A percentile compares a stretch with the other conserved stretches of the same genome.
Evolutionary conservation across 2,329 filamentous ascomycete genomes (phyloP).

Genomic region (Colletotrichum sojae): DNA sequence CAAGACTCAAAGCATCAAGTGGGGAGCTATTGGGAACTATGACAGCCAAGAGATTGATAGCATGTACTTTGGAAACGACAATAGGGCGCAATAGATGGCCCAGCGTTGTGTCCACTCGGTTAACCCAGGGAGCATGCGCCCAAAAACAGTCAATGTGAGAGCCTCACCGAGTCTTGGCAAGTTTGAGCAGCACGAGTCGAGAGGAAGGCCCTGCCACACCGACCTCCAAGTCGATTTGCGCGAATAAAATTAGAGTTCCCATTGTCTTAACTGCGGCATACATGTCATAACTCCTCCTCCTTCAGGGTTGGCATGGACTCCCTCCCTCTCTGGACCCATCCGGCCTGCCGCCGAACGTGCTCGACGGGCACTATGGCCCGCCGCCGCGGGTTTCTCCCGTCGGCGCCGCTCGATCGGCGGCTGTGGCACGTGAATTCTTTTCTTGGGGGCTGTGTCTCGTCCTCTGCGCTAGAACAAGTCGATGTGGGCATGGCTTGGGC

Average conservation of each 20-base stretch:
- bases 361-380: conserved; percentile 21
- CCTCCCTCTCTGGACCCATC: neutral
- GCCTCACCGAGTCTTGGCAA: conserved; percentile 25
- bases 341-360: conserved; percentile 22
- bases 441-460: conserved; percentile 22
- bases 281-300: neutral
- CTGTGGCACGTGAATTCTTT: conserved; percentile 27
- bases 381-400: conserved; percentile 12
- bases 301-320: conserved; percentile 13
- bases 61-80: neutral
- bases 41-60: conserved; percentile 26
- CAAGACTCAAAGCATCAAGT: conserved; percentile 10
- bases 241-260: conserved; percentile 25
- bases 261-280: neutral
- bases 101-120: too few relatives aligned
- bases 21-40: neutral
- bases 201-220: conserved; percentile 15
- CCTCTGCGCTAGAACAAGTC: conserved; percentile 12
- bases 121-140: neutral
- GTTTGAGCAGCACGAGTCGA: conserved; percentile 36
- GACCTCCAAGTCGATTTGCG: conserved; percentile 4
- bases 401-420: conserved; percentile 25
- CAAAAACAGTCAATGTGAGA: conserved; percentile 5
- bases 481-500: conserved; percentile 16
- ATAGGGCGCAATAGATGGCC: neutral